Base-by-base conservation (phyloP, 768 basidiomycete genomes). In the Suillus lakei region DNA sequence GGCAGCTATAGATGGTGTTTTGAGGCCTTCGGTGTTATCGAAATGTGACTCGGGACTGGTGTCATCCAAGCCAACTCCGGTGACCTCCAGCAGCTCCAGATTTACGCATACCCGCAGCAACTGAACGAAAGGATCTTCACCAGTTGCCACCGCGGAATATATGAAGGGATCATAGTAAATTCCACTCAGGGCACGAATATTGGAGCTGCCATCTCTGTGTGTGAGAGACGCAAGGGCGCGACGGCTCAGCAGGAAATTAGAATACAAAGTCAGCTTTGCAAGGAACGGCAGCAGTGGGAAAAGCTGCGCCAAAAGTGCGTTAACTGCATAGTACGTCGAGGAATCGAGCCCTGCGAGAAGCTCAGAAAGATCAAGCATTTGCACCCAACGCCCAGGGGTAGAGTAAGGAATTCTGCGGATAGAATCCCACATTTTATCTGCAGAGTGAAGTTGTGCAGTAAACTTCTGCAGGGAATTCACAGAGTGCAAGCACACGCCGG, bases 331-430 rank as follows among this genome's bases (percentile, higher is more conserved):
- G 30, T 83, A 79, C 61, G 89, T 83, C 43, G 63, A 69, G 10
- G 81, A 76, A 68, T 82, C 79, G 30, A 84, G 79, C 54, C 71
- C 72, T 69, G 79, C 81, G 51, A 74, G 69, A 39, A 92, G 69
- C 26, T 78, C 75, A 5, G 91, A 88, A 7, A 98, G 78, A 75
- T 97, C 91, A 28, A 98, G 81, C 12, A 74, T 76, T 65, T 89
- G 90, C 1, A 97, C 87, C 91, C 93, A 96, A 73, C 95, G 84
- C 34, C 95, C 95, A 2, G 95, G 95, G 0, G 91, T 85, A 5
- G 94, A 96, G 71, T 91, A 92, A 0, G 92, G 92, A 68, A 92
- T 94, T 59, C 95, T 85, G 60, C 92, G 87, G 64, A 97, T 88
- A 51, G 93, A 92, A 71, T 95, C 93, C 95, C 95, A 97, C 72